Conservation (phyloP, 345 rosid genomes). For the Melaleuca alternifolia region DNA sequence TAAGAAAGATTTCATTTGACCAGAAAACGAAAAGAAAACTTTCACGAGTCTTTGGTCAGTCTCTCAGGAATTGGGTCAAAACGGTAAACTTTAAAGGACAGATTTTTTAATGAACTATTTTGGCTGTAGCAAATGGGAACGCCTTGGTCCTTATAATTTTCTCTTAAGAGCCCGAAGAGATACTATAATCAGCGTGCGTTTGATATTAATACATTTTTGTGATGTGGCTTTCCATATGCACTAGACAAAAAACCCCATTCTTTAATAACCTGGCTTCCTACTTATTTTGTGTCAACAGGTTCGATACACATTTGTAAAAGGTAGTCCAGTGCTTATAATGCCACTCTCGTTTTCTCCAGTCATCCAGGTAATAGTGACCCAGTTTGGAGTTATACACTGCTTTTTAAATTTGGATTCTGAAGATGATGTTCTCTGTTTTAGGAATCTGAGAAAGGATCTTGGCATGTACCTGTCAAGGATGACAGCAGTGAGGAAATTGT, state of each 20-base stretch:
- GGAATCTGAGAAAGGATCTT: constrained; percentile 86
- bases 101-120: neutral
- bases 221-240: neutral
- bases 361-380: constrained; percentile 46
- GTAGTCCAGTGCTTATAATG: constrained; percentile 53
- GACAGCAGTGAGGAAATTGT: constrained; percentile 17
- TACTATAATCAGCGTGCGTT: neutral
- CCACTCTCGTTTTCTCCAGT: constrained; percentile 50
- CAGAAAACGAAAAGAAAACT: neutral
- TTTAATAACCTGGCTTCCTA: neutral
- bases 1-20: neutral
- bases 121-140: neutral
- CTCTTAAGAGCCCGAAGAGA: neutral
- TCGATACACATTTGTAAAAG: constrained; percentile 58
- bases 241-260: neutral
- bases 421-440: constrained; percentile 10
- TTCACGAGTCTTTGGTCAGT: neutral
- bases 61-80: neutral
- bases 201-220: neutral
- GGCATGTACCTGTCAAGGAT: constrained; percentile 63
- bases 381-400: neutral
- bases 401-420: neutral
- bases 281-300: constrained; percentile 24
- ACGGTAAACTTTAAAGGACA: neutral
- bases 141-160: neutral